Evolutionary conservation across 129 eudicot species (phyloP).

Genomic region (Helianthus tuberosus): DNA sequence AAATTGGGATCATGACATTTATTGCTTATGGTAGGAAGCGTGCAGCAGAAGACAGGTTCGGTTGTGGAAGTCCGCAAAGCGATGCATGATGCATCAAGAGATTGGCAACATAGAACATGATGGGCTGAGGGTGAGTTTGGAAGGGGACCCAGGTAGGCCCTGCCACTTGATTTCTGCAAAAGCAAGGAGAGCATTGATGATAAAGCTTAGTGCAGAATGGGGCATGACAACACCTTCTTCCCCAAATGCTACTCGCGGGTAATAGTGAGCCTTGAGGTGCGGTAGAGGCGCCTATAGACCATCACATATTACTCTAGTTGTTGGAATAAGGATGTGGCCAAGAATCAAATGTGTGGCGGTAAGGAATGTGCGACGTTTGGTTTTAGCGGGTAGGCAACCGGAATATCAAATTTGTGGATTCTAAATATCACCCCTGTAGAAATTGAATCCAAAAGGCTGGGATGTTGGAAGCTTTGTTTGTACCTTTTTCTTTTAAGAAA

Average conservation of each 20-base stretch:
- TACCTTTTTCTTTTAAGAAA: no score
- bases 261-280: no score
- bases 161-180: background rate
- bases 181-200: background rate
- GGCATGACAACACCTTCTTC: background rate
- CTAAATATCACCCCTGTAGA: no score
- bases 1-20: no score
- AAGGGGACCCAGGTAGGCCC: background rate
- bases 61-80: background rate
- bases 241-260: background rate
- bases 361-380: no score
- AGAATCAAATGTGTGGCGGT: no score
- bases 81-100: constrained; percentile 15
- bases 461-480: no score
- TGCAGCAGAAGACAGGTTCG: no score
- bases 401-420: background rate
- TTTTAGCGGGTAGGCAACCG: no score
- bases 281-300: background rate
- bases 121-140: background rate
- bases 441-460: no score
- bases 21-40: no score
- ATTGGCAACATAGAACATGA: background rate
- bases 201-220: background rate
- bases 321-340: background rate
- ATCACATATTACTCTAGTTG: background rate